Evolutionary conservation across 1,284 basidiomycete genomes (phyloP).

Genomic region (Boletus nobilissimus): DNA sequence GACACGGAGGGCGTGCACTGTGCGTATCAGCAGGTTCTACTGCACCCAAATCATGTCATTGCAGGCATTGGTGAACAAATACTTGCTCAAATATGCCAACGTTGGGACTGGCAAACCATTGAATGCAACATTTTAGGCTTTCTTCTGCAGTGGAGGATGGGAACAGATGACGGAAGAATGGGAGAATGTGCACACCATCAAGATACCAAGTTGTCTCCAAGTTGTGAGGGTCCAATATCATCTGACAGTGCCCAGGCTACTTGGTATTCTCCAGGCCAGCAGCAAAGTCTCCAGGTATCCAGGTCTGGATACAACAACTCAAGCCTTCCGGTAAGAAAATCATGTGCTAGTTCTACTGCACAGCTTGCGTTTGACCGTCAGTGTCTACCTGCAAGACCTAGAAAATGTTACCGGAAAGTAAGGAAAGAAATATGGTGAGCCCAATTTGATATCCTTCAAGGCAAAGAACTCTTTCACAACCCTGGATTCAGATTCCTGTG

Average conservation of each 20-base stretch:
- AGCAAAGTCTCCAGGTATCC: slow-evolving; percentile 66
- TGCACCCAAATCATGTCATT: slow-evolving; percentile 23
- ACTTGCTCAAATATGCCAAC: slow-evolving; percentile 55
- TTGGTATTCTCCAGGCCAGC: slow-evolving; percentile 75
- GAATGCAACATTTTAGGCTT: slow-evolving; percentile 85
- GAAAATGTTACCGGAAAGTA: slow-evolving; percentile 13
- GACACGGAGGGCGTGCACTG: background rate
- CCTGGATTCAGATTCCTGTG: slow-evolving; percentile 72
- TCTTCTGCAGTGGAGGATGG: too few species aligned
- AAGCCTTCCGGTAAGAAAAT: slow-evolving; percentile 62
- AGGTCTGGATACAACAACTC: slow-evolving; percentile 37
- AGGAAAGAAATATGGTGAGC: slow-evolving; percentile 49
- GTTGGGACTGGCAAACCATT: slow-evolving; percentile 82
- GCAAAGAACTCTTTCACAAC: slow-evolving; percentile 61
- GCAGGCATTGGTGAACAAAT: background rate
- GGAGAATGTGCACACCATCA: slow-evolving; percentile 98
- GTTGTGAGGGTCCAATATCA: slow-evolving; percentile 68
- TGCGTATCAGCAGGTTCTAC: slow-evolving; percentile 20
- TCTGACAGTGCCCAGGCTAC: slow-evolving; percentile 99
- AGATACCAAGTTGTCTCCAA: slow-evolving; percentile 82
- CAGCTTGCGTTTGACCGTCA: slow-evolving; percentile 92
- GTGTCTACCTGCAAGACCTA: slow-evolving; percentile 89
- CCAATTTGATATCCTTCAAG: slow-evolving; percentile 69
- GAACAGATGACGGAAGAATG: too few species aligned
- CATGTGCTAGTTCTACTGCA: slow-evolving; percentile 79